A percentile compares a stretch with the other conserved stretches of the same genome.
phyloP scores from a whole-genome alignment of 192 early-diverging fungal species.

The Paraglomus brasilianum region DNA sequence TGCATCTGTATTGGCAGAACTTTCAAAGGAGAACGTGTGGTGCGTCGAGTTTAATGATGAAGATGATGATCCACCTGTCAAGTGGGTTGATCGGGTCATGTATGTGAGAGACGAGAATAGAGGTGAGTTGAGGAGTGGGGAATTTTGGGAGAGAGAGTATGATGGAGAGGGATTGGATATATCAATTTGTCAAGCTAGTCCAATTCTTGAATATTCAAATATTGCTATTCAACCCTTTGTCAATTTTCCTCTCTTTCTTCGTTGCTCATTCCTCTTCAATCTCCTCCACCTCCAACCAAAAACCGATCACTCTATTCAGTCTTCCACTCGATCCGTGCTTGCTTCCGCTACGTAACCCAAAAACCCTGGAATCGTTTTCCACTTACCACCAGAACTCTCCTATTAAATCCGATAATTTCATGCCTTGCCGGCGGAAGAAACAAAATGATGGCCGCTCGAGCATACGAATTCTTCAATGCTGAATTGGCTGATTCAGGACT shows the following conservation, averaged over 20 bases:
- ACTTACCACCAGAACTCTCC: slow-evolving; percentile 68
- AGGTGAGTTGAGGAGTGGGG: slow-evolving; percentile 28
- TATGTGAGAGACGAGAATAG: slow-evolving; percentile 62
- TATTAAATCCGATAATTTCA: slow-evolving; percentile 80
- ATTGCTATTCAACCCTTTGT: slow-evolving; percentile 6
- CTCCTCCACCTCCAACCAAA: no score
- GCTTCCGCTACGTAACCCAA: slow-evolving; percentile 86
- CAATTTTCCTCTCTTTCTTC: slow-evolving; percentile 13
- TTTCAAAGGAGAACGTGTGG: slow-evolving; percentile 74
- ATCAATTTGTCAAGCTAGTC: not conserved
- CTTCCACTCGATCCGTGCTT: slow-evolving; percentile 84
- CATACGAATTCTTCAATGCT: slow-evolving; percentile 83
- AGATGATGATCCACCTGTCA: slow-evolving; percentile 73
- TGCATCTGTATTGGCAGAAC: slow-evolving; percentile 76
- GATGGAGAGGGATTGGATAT: not conserved
- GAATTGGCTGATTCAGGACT: slow-evolving; percentile 73
- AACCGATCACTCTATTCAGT: slow-evolving; percentile 31
- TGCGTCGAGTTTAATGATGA: slow-evolving; percentile 71
- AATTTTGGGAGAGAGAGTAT: not conserved
- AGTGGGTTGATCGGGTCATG: slow-evolving; percentile 76
- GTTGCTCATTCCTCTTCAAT: not conserved
- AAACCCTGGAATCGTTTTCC: slow-evolving; percentile 88
- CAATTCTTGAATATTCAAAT: not conserved
- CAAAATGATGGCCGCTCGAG: slow-evolving; percentile 87
- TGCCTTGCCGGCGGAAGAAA: slow-evolving; percentile 87